A percentile compares a stretch with the other conserved stretches of the same genome.
These are phyloP conservation scores for Stipa capillata DNA, from an alignment of 176 grass and related monocot genomes.

Conservation along the genomic window DNA sequence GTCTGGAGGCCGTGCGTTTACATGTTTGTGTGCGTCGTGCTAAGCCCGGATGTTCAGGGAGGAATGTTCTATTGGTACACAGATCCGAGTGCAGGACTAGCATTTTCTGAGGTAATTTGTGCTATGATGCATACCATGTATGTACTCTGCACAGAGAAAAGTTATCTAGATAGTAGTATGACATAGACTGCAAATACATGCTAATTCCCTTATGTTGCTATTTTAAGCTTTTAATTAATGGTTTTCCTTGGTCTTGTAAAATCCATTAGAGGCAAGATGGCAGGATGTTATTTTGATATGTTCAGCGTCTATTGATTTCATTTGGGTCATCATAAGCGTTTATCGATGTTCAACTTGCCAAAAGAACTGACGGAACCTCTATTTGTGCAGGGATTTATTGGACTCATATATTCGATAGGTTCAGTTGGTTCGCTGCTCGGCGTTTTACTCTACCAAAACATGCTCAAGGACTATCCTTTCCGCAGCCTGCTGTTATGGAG, in stretches of 20 bases:
- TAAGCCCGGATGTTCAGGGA: slow-evolving; percentile 48
- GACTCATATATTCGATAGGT: slow-evolving; percentile 42
- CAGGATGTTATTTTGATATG: no score
- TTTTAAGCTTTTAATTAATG: no score
- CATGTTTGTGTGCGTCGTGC: slow-evolving; percentile 34
- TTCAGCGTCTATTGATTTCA: no score
- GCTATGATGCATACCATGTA: neutral
- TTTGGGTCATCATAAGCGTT: no score
- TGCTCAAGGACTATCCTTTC: slow-evolving; percentile 36
- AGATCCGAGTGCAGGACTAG: slow-evolving; percentile 24
- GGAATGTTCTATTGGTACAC: slow-evolving; percentile 64
- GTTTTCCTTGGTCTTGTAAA: no score
- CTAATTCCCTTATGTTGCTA: no score
- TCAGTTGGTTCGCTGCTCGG: slow-evolving; percentile 43
- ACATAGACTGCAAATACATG: no score
- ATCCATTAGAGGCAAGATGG: no score
- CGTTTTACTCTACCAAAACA: slow-evolving; percentile 40
- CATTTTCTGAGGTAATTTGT: slow-evolving; percentile 49
- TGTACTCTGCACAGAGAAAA: no score
- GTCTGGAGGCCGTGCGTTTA: slow-evolving; percentile 49
- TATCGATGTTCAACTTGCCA: no score
- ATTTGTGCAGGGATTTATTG: slow-evolving; percentile 33
- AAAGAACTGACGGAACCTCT: neutral
- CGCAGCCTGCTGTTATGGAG: slow-evolving; percentile 34
- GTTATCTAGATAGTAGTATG: no score